phyloP scores from a whole-genome alignment of 805 yeast genomes.

The Vanderwaltozyma yarrowii region DNA sequence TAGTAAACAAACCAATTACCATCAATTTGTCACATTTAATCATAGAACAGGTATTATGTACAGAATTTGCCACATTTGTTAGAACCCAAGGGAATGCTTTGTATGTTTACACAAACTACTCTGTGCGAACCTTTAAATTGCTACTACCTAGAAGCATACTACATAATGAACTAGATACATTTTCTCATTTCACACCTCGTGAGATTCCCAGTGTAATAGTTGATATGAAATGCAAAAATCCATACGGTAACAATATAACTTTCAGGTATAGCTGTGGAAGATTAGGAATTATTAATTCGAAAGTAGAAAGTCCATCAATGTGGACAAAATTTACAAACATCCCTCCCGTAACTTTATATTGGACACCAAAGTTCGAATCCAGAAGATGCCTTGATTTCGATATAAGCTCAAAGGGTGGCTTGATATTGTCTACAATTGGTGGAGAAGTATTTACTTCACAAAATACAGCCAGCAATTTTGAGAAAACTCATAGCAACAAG shows the following conservation, averaged over 20 bases:
- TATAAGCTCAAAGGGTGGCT: constrained; percentile 55
- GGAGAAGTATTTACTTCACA: constrained; percentile 50
- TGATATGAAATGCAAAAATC: constrained; percentile 24
- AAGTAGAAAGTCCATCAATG: constrained; percentile 12
- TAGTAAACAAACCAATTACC: constrained; percentile 12
- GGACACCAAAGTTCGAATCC: constrained; percentile 53
- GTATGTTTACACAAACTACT: constrained; percentile 48
- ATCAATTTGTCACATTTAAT: constrained; percentile 15
- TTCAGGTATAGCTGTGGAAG: constrained; percentile 53
- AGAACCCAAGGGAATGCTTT: constrained; percentile 49
- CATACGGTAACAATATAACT: constrained; percentile 35
- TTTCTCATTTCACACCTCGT: constrained; percentile 29
- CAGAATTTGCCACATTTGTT: constrained; percentile 62
- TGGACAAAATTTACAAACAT: constrained; percentile 32
- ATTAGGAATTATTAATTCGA: constrained; percentile 29
- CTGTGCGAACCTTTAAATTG: constrained; percentile 42
- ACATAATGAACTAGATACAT: constrained; percentile 22
- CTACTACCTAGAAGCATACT: constrained; percentile 24
- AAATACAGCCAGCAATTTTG: constrained; percentile 6
- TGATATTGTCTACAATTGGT: constrained; percentile 54
- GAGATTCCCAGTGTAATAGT: constrained; percentile 22
- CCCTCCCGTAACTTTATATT: constrained; percentile 39
- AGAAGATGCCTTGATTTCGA: constrained; percentile 46
- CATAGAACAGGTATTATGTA: constrained; percentile 49
- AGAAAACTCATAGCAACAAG: constrained; percentile 26